Evolutionary conservation across 2,329 filamentous ascomycete genomes (phyloP).

Genomic region (Ceratocystis cacaofunesta): DNA sequence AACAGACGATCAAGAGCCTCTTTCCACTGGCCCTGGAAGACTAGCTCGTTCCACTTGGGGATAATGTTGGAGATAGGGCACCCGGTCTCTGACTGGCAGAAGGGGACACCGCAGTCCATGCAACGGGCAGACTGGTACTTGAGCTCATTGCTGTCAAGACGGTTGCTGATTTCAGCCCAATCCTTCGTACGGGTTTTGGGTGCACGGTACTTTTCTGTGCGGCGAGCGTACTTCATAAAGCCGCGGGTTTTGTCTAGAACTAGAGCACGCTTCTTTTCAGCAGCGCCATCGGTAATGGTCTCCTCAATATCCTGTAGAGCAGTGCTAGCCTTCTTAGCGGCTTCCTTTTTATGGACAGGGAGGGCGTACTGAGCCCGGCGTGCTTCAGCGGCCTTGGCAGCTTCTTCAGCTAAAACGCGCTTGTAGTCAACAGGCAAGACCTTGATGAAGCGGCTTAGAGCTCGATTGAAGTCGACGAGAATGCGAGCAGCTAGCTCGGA

Average conservation of each 20-base stretch:
- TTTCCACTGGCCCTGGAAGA: slow-evolving; percentile 65
- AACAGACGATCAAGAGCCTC: slow-evolving; percentile 82
- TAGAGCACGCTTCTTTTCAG: slow-evolving; percentile 79
- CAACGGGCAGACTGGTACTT: slow-evolving; percentile 94
- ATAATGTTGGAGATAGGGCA: slow-evolving; percentile 97
- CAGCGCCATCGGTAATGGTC: slow-evolving; percentile 69
- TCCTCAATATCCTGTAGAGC: slow-evolving; percentile 71
- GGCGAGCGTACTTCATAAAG: slow-evolving; percentile 94
- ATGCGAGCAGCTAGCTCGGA: slow-evolving; percentile 88
- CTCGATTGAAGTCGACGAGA: slow-evolving; percentile 86
- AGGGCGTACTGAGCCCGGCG: slow-evolving; percentile 75
- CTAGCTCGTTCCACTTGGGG: slow-evolving; percentile 85
- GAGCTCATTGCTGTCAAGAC: slow-evolving; percentile 82
- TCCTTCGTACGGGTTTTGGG: slow-evolving; percentile 75
- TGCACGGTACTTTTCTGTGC: slow-evolving; percentile 82
- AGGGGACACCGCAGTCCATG: slow-evolving; percentile 98
- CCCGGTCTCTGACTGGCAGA: slow-evolving; percentile 91
- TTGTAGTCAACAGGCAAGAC: slow-evolving; percentile 93
- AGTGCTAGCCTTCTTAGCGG: slow-evolving; percentile 35
- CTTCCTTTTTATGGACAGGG: slow-evolving; percentile 55
- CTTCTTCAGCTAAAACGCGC: slow-evolving; percentile 74
- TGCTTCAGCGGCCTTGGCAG: slow-evolving; percentile 67
- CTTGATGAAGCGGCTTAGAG: slow-evolving; percentile 81
- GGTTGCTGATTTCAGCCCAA: slow-evolving; percentile 79
- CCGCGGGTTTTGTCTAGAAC: slow-evolving; percentile 95